Base-by-base conservation (phyloP, 2,329 filamentous ascomycete species). In the Trichophyton simii region DNA sequence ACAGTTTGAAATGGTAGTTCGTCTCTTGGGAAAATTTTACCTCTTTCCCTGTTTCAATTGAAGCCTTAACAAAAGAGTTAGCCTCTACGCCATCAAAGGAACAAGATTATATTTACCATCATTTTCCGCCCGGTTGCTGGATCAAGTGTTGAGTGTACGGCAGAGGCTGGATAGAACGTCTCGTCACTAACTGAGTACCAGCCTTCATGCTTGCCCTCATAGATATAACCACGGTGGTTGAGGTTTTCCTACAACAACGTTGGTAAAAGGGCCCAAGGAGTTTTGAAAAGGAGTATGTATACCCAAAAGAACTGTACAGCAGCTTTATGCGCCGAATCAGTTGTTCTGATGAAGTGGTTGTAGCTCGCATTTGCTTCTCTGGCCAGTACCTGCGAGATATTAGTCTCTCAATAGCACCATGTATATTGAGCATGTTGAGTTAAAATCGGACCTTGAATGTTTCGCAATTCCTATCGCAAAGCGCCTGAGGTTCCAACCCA, bases 121-220 rank as follows among this genome's bases (percentile, higher is more conserved):
- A 88, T 85, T 68, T 89, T 91, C 66, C 85, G 82, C 2, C 94
- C 94, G 0, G 91, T 96, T 54, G 85, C 80, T 3, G 90, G 88
- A 66, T 91, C 87, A 42, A 94, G 77, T 58, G 85, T 83, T 50
- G 87, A 82, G 69, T 90, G 84, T 28, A 97, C 84, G 68, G 85
- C 78, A 5, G 84, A 83, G 60, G 87, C 82, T 0, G 92, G 90
- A 71, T 96, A 97, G 75, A 95, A 99, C 44, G 92, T 92, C 79
- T 99, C 94, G 72, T 99, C 94, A 72, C 89, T 91, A 60, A 99
- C 87, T 61, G 88, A 94, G 73, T 99, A 99, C 94, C 94, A 99
- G 1, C 94, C 94, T 71, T 90, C 84, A 68, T 97, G 94, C 67
- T 87, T 89, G 9, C 85, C 84, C 69, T 88, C 85, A 75, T 96